phyloP scores from a whole-genome alignment of 139 green algal species.

The Spirogloea muscicola region DNA sequence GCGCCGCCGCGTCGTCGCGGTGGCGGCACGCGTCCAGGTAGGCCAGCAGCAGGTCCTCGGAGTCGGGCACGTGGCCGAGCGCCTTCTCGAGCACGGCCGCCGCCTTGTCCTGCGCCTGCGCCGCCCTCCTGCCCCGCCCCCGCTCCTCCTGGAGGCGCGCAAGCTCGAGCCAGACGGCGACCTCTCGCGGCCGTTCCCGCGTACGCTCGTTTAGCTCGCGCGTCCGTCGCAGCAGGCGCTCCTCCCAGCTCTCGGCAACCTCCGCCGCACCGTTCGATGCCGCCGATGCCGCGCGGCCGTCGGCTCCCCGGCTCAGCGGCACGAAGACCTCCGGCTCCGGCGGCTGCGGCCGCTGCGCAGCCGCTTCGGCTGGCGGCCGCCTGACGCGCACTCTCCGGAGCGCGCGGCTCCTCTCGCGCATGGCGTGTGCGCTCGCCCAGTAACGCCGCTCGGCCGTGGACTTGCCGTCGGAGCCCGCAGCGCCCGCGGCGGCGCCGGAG shows the following conservation, averaged over 20 bases:
- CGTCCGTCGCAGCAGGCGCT: constrained; percentile 60
- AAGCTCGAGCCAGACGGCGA: constrained; percentile 78
- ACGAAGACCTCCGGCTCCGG: too few species aligned
- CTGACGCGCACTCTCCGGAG: too few species aligned
- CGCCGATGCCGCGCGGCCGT: too few species aligned
- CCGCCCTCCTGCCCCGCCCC: background rate
- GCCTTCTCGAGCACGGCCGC: constrained; percentile 64
- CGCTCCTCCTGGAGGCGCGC: constrained; percentile 66
- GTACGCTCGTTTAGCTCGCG: constrained; percentile 67
- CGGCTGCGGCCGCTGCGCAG: too few species aligned
- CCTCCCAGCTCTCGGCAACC: constrained; percentile 59
- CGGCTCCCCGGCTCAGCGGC: too few species aligned
- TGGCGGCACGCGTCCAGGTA: constrained; percentile 54
- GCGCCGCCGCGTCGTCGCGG: constrained; percentile 18
- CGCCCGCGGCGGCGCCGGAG: too few species aligned
- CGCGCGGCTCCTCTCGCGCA: too few species aligned
- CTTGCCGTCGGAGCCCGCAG: too few species aligned
- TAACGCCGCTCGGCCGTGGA: too few species aligned
- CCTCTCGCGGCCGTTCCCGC: constrained; percentile 59
- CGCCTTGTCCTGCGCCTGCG: constrained; percentile 67
- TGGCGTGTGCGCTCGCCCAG: too few species aligned
- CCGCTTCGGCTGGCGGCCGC: too few species aligned
- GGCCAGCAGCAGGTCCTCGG: constrained; percentile 62
- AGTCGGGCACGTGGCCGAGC: constrained; percentile 64
- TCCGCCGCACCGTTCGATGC: too few species aligned